Percentiles rank a stretch among this genome's conserved stretches.
Conservation (phyloP, 345 rosid genomes). For the Dimocarpus longan region DNA sequence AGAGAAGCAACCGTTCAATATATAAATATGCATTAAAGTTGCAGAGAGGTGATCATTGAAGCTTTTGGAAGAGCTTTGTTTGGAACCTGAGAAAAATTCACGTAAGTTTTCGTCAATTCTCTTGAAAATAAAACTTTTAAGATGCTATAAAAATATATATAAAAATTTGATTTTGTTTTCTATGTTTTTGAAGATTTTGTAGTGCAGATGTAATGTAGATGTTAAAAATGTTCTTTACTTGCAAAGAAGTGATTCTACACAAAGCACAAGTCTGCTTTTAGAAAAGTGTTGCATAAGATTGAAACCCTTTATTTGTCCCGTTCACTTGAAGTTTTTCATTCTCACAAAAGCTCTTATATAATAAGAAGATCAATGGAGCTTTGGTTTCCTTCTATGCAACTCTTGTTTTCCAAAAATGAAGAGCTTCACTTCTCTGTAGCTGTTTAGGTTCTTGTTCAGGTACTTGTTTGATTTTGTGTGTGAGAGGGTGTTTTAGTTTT, state of each 20-base stretch:
- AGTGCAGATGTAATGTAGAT: not conserved
- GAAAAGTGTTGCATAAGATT: slow-evolving; percentile 18
- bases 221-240: slow-evolving; percentile 37
- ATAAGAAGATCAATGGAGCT: not conserved
- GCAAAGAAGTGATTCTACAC: slow-evolving; percentile 26
- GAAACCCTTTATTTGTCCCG: slow-evolving; percentile 1
- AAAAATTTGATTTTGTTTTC: not conserved
- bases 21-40: not conserved
- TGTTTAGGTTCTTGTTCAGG: not conserved
- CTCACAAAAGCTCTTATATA: not conserved
- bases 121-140: no score
- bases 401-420: no score
- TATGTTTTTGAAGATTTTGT: not conserved
- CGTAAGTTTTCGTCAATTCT: slow-evolving; percentile 8
- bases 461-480: not conserved
- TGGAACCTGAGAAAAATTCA: not conserved
- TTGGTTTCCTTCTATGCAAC: not conserved
- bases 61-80: slow-evolving; percentile 7
- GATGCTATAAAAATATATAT: not conserved
- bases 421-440: not conserved
- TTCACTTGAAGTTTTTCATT: slow-evolving; percentile 1
- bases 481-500: not conserved
- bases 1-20: not conserved
- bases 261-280: slow-evolving; percentile 16
- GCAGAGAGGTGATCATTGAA: not conserved